These are phyloP conservation scores for Mycena filopes DNA, from an alignment of 768 basidiomycete genomes.

Conservation along the genomic window DNA sequence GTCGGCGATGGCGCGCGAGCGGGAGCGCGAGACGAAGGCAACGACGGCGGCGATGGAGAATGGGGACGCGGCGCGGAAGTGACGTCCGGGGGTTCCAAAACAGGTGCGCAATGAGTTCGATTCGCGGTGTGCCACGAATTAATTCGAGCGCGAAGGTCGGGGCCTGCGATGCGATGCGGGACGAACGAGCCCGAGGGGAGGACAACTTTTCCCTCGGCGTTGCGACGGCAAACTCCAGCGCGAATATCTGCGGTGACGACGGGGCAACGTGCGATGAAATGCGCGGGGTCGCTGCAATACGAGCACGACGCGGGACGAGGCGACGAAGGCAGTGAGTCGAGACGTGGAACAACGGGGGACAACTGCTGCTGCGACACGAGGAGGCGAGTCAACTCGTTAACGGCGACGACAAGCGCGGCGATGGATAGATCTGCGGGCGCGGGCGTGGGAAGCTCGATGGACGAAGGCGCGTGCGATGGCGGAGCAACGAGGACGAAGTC, in stretches of 20 bases:
- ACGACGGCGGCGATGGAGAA: not conserved
- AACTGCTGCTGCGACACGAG: not conserved
- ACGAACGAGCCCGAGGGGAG: constrained; percentile 3
- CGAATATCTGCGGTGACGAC: not conserved
- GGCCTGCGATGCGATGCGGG: not conserved
- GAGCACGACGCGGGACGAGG: too few relatives aligned
- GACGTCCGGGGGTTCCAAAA: not conserved
- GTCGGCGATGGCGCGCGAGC: not conserved
- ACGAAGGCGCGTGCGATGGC: too few relatives aligned
- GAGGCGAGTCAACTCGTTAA: too few relatives aligned
- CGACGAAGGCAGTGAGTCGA: not conserved
- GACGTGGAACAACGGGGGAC: not conserved
- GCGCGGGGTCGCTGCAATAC: constrained; percentile 2
- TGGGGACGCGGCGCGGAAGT: not conserved
- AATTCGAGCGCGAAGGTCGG: not conserved
- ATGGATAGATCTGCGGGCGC: too few relatives aligned
- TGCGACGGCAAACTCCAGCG: not conserved
- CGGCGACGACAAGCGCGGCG: too few relatives aligned
- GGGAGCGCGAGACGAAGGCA: not conserved
- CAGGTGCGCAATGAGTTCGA: too few relatives aligned
- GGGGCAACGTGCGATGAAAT: not conserved
- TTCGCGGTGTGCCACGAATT: not conserved
- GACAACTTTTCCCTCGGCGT: not conserved
- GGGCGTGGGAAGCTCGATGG: too few relatives aligned
- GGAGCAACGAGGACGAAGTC: too few relatives aligned